phyloP scores from a whole-genome alignment of 805 yeast species.

The Pichia membranifaciens region DNA sequence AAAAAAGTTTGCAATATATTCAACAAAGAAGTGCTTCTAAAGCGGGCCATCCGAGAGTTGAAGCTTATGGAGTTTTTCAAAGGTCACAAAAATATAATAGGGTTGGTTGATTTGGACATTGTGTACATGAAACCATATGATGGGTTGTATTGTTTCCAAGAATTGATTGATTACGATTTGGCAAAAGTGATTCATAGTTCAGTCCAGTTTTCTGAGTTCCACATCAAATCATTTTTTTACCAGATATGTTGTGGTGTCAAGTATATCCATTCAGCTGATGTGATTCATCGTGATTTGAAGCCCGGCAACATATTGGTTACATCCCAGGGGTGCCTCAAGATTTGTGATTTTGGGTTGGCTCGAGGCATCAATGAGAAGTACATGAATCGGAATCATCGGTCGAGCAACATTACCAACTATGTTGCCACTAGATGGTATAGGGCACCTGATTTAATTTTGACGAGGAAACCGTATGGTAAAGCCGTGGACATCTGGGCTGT shows the following conservation, averaged over 20 bases:
- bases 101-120: conserved; percentile 67
- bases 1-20: conserved; percentile 75
- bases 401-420: conserved; percentile 62
- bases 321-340: conserved; percentile 66
- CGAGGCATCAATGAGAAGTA: conserved; percentile 50
- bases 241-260: conserved; percentile 83
- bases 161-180: conserved; percentile 74
- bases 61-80: conserved; percentile 73
- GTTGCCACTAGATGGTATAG: conserved; percentile 96
- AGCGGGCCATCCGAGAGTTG: conserved; percentile 79
- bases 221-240: conserved; percentile 66
- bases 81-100: conserved; percentile 81
- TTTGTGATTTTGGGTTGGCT: conserved; percentile 92
- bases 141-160: conserved; percentile 87
- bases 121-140: conserved; percentile 62
- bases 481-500: conserved; percentile 89
- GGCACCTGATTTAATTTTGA: conserved; percentile 82
- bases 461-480: conserved; percentile 54
- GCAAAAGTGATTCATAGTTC: conserved; percentile 74
- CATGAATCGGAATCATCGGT: conserved; percentile 29
- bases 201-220: conserved; percentile 78
- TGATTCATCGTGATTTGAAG: conserved; percentile 86
- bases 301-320: conserved; percentile 86
- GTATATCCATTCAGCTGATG: conserved; percentile 87
- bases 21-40: conserved; percentile 56